A percentile compares a stretch with the other conserved stretches of the same genome.
These are phyloP conservation scores for Hibiscus tridactylites DNA, from an alignment of 345 rosid genomes.

Conservation along the genomic window DNA sequence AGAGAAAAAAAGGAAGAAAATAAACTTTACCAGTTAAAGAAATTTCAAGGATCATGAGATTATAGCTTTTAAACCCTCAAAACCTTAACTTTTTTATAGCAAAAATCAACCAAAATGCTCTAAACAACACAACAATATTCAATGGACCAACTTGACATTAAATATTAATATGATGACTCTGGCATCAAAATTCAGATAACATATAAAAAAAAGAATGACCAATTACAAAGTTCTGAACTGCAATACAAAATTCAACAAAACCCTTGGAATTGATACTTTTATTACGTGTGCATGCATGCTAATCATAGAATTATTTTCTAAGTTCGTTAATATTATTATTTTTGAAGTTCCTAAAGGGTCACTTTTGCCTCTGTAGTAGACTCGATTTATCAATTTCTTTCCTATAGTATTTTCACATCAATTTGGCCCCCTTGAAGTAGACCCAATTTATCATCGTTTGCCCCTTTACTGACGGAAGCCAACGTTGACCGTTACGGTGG, in stretches of 20 bases:
- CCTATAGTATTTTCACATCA: too few relatives aligned
- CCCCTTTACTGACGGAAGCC: too few relatives aligned
- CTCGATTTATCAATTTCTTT: too few relatives aligned
- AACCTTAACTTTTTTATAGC: background rate
- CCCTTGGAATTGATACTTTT: background rate
- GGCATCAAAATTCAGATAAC: background rate
- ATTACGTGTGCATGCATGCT: too few relatives aligned
- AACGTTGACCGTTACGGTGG: too few relatives aligned
- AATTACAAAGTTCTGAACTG: background rate
- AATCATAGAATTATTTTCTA: too few relatives aligned
- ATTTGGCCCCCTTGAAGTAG: too few relatives aligned
- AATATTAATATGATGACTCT: background rate
- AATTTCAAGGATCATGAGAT: background rate
- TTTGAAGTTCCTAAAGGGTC: too few relatives aligned
- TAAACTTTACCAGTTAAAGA: background rate
- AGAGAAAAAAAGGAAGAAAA: background rate
- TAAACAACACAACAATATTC: background rate
- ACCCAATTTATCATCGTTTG: too few relatives aligned
- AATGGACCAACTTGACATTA: background rate
- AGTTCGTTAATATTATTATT: too few relatives aligned
- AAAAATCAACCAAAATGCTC: background rate
- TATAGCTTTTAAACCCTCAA: background rate
- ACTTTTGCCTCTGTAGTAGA: too few relatives aligned
- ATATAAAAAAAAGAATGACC: background rate
- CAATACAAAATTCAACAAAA: slow-evolving; percentile 1